A percentile compares a stretch with the other conserved stretches of the same genome.
Conservation (phyloP, 1,284 basidiomycete genomes). For the Phaffia rhodozyma region DNA sequence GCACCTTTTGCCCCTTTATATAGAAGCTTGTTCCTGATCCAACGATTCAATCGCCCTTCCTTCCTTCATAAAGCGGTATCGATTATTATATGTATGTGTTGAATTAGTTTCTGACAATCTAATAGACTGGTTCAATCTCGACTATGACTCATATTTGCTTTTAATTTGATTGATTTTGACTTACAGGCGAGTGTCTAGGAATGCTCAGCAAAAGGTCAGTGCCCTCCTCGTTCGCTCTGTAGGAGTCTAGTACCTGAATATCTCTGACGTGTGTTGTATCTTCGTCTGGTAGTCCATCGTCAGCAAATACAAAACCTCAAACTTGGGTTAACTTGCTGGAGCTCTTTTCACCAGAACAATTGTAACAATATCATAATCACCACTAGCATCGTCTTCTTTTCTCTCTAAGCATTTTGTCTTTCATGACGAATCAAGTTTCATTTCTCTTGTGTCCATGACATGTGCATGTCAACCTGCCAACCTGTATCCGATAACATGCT, state of each 20-base stretch:
- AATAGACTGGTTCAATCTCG: neutral
- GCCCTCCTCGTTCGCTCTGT: neutral
- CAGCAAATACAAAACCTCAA: too few species aligned
- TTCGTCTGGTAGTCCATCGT: too few species aligned
- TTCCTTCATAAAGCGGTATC: slow-evolving; percentile 77
- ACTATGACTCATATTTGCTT: neutral
- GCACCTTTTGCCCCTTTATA: neutral
- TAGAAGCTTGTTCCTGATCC: neutral
- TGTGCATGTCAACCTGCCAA: too few species aligned
- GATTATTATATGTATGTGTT: slow-evolving; percentile 72
- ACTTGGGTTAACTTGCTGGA: too few species aligned
- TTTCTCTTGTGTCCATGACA: too few species aligned
- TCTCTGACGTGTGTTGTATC: too few species aligned
- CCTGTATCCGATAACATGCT: too few species aligned
- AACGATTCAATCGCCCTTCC: slow-evolving; percentile 18
- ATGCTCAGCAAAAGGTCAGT: slow-evolving; percentile 37
- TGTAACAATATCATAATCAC: too few species aligned
- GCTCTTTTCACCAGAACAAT: too few species aligned
- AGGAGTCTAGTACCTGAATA: neutral
- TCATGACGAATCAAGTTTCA: too few species aligned
- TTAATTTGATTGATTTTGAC: neutral
- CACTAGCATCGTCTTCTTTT: too few species aligned
- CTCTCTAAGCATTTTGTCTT: too few species aligned
- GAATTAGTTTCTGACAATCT: neutral
- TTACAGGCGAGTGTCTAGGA: slow-evolving; percentile 35